Conservation (phyloP, 768 basidiomycete genomes). For the Suillus brevipes region DNA sequence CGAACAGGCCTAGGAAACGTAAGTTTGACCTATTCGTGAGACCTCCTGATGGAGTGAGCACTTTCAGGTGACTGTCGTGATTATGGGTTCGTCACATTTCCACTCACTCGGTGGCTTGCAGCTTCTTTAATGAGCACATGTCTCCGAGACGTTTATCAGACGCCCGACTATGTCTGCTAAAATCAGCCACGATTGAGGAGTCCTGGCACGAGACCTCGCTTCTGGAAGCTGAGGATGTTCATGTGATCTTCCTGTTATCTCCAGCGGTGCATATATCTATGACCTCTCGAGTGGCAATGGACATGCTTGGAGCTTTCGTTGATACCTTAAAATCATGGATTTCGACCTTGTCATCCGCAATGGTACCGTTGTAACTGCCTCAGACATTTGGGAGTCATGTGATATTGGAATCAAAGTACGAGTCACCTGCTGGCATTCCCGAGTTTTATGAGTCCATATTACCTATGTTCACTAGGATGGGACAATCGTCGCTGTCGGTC, state of each 20-base stretch:
- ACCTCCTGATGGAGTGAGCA: too few relatives aligned
- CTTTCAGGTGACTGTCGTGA: too few relatives aligned
- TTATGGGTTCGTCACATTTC: neutral
- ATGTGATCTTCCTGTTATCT: constrained; percentile 6
- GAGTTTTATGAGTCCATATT: neutral
- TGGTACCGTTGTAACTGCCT: constrained; percentile 17
- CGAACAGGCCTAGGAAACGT: too few relatives aligned
- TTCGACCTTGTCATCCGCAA: constrained; percentile 17
- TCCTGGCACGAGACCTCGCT: neutral
- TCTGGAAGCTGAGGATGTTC: neutral
- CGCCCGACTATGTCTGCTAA: neutral
- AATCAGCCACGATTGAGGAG: neutral
- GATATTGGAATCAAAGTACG: constrained; percentile 32
- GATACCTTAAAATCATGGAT: constrained; percentile 10
- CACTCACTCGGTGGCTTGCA: too few relatives aligned
- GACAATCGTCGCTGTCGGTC: constrained; percentile 27
- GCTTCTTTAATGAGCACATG: neutral
- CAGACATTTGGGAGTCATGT: constrained; percentile 15
- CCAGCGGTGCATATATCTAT: neutral
- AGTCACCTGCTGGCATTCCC: neutral
- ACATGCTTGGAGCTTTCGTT: neutral
- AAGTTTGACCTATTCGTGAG: too few relatives aligned
- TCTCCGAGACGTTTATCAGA: neutral
- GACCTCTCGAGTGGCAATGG: neutral
- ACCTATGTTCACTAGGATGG: constrained; percentile 21